These are phyloP conservation scores for Nothophytophthora sp. DNA, from an alignment of 352 stramenopile species.

Conservation along the genomic window DNA sequence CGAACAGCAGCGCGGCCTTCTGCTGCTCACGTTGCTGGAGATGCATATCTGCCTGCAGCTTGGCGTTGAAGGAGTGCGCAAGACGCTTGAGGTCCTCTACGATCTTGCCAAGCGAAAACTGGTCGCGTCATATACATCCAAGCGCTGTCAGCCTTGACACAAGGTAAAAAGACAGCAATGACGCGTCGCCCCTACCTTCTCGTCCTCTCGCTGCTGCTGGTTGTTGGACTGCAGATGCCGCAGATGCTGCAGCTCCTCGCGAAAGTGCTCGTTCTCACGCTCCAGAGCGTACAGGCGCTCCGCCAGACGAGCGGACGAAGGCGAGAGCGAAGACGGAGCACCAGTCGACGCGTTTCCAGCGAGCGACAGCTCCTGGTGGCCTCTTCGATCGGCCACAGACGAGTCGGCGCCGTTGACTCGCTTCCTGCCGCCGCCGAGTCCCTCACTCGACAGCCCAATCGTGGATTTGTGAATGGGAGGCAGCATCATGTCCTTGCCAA, in stretches of 20 bases:
- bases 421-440: constrained; percentile 16
- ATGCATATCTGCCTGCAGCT: constrained; percentile 51
- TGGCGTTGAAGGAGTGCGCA: constrained; percentile 50
- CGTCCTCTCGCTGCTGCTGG: constrained; percentile 54
- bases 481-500: constrained; percentile 30
- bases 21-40: constrained; percentile 68
- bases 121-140: not conserved
- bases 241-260: constrained; percentile 54
- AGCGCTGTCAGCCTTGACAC: constrained; percentile 1
- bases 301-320: constrained; percentile 8
- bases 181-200: constrained; percentile 34
- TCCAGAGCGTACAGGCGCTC: constrained; percentile 46
- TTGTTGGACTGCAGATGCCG: constrained; percentile 58
- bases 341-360: not conserved
- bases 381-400: constrained; percentile 7
- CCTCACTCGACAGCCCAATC: constrained; percentile 14
- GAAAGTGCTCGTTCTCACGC: constrained; percentile 58
- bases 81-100: constrained; percentile 62
- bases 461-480: constrained; percentile 49
- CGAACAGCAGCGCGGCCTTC: constrained; percentile 70
- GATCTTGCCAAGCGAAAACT: constrained; percentile 22
- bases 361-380: constrained; percentile 3
- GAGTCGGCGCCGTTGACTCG: constrained; percentile 2
- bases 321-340: constrained; percentile 1
- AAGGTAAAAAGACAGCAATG: not conserved